Base-by-base conservation (phyloP, 805 yeast species). In the Priceomyces haplophilus region DNA sequence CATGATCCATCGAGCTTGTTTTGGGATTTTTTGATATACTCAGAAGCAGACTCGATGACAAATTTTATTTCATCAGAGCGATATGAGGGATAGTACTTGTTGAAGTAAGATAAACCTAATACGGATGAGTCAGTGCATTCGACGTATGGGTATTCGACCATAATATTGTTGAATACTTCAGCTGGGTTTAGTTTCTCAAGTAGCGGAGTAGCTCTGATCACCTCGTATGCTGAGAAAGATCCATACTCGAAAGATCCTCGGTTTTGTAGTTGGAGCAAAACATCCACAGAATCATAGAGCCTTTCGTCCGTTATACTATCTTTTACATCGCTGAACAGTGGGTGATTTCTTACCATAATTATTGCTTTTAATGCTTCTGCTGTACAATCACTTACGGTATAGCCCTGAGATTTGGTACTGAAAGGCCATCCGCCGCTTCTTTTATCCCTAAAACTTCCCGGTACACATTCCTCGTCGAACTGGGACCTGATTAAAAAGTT, bases 81-180 rank as follows among this genome's bases (percentile, higher is more conserved):
- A 58, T 93, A 89, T 39, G 76, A 71, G 1, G 74, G 75, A 55
- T 77, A 81, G 55, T 79, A 69, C 45, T 80, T 74, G 35, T 82
- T 71, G 66, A 89, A 93, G 59, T 84, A 85, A 0, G 86, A 82
- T 45, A 93, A 69, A 0, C 99, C 99, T 27, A 93, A 67, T 4
- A 93, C 95, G 0, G 91, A 82, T 0, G 98, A 90, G 64, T 95
- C 99, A 0, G 98, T 89, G 62, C 99, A 93, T 63, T 93, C 99
- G 16, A 95, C 97, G 58, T 93, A 93, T 0, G 99, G 98, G 60
- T 88, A 93, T 63, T 93, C 99, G 19, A 93, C 95, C 99, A 93
- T 93, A 45, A 93, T 93, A 53, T 93, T 90, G 44, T 96, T 96
- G 65, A 93, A 93, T 0, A 93, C 99, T 61, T 93, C 99, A 1